A percentile compares a stretch with the other conserved stretches of the same genome.
Evolutionary conservation across 2,329 filamentous ascomycete species (phyloP).

Genomic region (Waltergamsia citrina): DNA sequence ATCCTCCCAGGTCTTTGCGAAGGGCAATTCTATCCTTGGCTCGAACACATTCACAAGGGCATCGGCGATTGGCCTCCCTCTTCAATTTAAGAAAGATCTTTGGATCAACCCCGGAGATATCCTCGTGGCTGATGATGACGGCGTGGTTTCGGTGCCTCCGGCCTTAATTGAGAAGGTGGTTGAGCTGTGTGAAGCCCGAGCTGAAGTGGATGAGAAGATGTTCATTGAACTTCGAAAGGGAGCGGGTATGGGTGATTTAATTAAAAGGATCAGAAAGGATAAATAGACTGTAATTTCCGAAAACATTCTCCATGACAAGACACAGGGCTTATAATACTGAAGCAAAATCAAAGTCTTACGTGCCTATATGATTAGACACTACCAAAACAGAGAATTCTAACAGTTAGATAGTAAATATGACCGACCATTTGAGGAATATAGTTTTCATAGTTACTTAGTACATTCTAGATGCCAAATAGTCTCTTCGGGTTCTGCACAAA

Average conservation of each 20-base stretch:
- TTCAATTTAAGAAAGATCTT: conserved; percentile 14
- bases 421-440: too few species aligned
- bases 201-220: conserved; percentile 17
- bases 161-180: conserved; percentile 14
- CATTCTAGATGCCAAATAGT: too few species aligned
- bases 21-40: conserved; percentile 15
- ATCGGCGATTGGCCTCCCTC: conserved; percentile 15
- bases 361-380: too few species aligned
- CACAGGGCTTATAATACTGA: too few species aligned
- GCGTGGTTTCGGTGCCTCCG: conserved; percentile 16
- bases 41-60: conserved; percentile 18
- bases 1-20: conserved; percentile 19
- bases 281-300: too few species aligned
- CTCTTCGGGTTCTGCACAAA: too few species aligned
- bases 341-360: too few species aligned
- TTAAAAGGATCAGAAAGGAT: conserved; percentile 1
- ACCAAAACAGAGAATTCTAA: too few species aligned
- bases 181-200: conserved; percentile 14
- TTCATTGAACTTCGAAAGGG: conserved; percentile 2
- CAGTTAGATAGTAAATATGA: too few species aligned
- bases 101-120: conserved; percentile 19
- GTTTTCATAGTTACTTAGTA: too few species aligned
- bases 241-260: not conserved
- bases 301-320: too few species aligned
- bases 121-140: conserved; percentile 16